Evolutionary conservation across 176 grass and related monocot genomes (phyloP).

Genomic region (Cocos nucifera): DNA sequence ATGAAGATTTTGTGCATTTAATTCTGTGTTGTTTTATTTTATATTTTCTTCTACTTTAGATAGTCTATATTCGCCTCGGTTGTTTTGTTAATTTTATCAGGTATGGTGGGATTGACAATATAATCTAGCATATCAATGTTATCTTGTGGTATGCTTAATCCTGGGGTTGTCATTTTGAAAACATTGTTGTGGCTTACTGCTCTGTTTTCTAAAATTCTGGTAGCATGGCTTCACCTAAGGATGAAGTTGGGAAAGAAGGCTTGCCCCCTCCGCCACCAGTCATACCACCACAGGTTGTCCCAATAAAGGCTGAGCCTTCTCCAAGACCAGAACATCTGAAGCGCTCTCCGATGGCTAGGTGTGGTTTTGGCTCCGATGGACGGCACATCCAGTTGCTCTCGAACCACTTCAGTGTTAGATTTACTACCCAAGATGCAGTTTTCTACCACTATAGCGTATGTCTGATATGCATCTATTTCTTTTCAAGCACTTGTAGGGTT

Average conservation of each 20-base stretch:
- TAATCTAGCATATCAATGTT: no score
- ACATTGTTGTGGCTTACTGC: no score
- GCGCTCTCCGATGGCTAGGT: conserved; percentile 30
- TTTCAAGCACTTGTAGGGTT: no score
- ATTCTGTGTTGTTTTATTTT: no score
- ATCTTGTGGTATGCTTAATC: no score
- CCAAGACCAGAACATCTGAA: conserved; percentile 16
- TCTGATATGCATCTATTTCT: neutral
- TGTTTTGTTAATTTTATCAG: no score
- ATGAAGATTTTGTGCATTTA: no score
- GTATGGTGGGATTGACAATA: no score
- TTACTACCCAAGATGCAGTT: conserved; percentile 37
- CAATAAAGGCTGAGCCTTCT: neutral
- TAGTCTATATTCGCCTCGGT: no score
- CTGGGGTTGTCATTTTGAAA: no score
- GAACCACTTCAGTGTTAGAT: conserved; percentile 57
- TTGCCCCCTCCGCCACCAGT: neutral
- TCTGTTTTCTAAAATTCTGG: neutral
- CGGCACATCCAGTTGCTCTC: conserved; percentile 39
- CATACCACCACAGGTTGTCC: neutral
- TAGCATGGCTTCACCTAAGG: neutral
- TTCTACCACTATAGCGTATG: conserved; percentile 66
- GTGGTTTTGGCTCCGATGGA: conserved; percentile 40
- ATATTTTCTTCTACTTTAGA: no score
- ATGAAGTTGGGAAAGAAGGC: neutral